A percentile compares a stretch with the other conserved stretches of the same genome.
Evolutionary conservation across 345 rosid species (phyloP).

Genomic region (Eucalyptus camaldulensis): DNA sequence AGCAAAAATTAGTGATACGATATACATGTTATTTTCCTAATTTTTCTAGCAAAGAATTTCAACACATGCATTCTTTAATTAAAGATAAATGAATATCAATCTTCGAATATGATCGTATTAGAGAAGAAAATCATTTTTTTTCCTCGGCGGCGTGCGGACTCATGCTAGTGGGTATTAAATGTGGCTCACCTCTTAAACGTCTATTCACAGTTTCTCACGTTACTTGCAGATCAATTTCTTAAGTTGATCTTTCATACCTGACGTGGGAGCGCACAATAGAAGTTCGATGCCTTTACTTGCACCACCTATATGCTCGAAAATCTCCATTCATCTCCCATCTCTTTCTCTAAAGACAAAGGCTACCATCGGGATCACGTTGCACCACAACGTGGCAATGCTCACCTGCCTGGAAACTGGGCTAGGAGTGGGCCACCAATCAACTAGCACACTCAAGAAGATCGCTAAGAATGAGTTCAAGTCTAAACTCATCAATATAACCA

Average conservation of each 20-base stretch:
- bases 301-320: background rate
- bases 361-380: background rate
- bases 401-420: background rate
- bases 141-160: background rate
- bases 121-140: no score
- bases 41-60: background rate
- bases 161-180: background rate
- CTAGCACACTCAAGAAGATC: no score
- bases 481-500: background rate
- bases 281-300: background rate
- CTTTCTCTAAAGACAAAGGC: background rate
- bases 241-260: background rate
- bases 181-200: background rate
- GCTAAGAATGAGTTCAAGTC: background rate
- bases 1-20: background rate
- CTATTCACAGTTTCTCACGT: background rate
- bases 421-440: background rate
- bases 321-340: background rate
- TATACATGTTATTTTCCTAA: background rate
- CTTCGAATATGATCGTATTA: background rate
- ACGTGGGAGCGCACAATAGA: rapidly evolving
- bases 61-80: background rate
- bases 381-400: rapidly evolving
- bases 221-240: background rate
- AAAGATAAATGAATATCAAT: background rate